Evolutionary conservation across 371 early-diverging fungal species (phyloP), one percentile per base, ranked within the genome.

Genomic region (Basidiobolus meristosporus): DNA sequence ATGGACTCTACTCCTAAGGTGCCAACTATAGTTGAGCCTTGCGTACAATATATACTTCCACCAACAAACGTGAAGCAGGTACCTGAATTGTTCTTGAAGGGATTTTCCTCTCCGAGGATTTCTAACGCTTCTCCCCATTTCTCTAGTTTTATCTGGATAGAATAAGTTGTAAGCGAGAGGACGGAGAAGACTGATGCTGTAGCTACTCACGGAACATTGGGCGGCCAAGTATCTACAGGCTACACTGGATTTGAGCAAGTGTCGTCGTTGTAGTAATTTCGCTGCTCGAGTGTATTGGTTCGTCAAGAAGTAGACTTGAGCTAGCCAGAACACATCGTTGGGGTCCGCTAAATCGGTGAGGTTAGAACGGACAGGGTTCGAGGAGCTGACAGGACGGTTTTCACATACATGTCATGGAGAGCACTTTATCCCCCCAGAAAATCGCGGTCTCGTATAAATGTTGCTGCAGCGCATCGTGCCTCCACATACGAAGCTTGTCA

Each of bases 381-480:
- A 16, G 39, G 11, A 34, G 2, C 10, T 11, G 1, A 5, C 3
- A 9, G 1, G n/a, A 18, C 19, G 5, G 32, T 9, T 33, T 20
- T 17, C 17, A 10, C 29, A 40, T 59, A 70, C 72, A 59, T 18
- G 66, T 60, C 18, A 70, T 52, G 3, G 59, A 56, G 35, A 70
- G 41, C 2, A 73, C 50, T 36, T 73, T 70, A 41, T 70, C 70
- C 1, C 68, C 75, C 65, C 73, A 69, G 43, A 62, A 74, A 4
- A 53, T 59, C 5, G 78, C 70, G 11, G 73, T 61, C 7, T 47
- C 54, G 38, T 61, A 62, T 42, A 70, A 40, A 36, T 64, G 59
- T 31, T 61, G 53, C 16, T 62, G 56, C 36, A 60, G 46, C 0
- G 74, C 70, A 41, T 63, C 63, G 4, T 60, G 52, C n/a, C 70